phyloP scores from a whole-genome alignment of 2,329 filamentous ascomycete genomes.

The Beauveria sp. region DNA sequence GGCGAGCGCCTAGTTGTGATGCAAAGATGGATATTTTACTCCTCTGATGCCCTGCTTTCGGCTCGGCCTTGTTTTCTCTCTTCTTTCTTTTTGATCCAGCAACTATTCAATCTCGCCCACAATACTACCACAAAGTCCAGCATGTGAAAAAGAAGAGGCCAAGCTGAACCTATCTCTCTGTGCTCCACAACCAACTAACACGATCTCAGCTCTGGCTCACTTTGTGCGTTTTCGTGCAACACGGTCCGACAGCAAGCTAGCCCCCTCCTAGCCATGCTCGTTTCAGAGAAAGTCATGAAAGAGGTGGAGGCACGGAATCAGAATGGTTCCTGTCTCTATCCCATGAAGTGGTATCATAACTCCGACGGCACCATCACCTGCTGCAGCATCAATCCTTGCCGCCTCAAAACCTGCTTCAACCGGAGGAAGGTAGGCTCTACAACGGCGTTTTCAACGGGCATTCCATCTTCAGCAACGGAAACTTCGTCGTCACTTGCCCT shows the following conservation, averaged over 20 bases:
- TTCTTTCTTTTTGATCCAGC: background rate
- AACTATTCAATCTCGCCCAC: no score
- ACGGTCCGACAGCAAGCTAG: background rate
- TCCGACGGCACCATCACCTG: slow-evolving; percentile 34
- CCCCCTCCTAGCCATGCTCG: background rate
- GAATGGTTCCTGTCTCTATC: slow-evolving; percentile 20
- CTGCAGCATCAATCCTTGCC: slow-evolving; percentile 38
- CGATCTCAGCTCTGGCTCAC: slow-evolving; percentile 2
- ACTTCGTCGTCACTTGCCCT: no score
- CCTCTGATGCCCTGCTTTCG: background rate
- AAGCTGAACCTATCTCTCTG: background rate
- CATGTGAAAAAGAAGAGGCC: background rate
- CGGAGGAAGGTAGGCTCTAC: background rate
- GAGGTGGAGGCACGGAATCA: background rate
- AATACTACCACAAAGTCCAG: background rate
- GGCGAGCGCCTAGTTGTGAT: background rate
- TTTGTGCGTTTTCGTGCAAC: background rate
- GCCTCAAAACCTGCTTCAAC: slow-evolving; percentile 23
- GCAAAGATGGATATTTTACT: background rate
- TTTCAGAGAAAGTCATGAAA: background rate
- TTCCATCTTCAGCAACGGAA: background rate
- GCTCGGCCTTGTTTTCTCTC: no score
- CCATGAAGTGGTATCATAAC: slow-evolving; percentile 31
- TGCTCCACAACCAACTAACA: background rate
- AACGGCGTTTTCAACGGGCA: background rate